Base-by-base conservation (phyloP, 2,329 filamentous ascomycete species). In the Nigrospora oryzae region DNA sequence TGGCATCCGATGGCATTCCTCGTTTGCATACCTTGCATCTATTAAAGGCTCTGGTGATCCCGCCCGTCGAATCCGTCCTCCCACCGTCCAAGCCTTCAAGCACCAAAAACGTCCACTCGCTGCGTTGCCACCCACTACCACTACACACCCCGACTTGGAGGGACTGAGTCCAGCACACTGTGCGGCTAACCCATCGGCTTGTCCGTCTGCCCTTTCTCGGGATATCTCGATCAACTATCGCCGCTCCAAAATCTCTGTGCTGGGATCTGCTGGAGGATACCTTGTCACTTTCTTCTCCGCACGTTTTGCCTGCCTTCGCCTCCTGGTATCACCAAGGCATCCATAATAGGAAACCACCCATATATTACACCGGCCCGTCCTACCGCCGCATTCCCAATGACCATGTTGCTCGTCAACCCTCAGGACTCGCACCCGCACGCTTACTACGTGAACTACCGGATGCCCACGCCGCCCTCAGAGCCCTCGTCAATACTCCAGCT, bases 361-460 rank as follows among this genome's bases (percentile, higher is more conserved):
- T 33, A 17, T 38, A 19, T 31, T 36, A 14, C 23, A 41, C 28
- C 28, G 32, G 4, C 38, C n/a, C 23, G 23, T 15, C 23, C 6
- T 35, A 17, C 34, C 23, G 12, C 19, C 11, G 37, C 23, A 33
- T 46, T 40, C 42, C 39, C 35, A 46, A 51, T 51, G 49, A 51
- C 49, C 36, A 50, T 46, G 46, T 41, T 50, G 44, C 44, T 47
- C 34, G 48, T 48, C 41, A 50, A 47, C 36, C 43, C 44, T 38
- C 40, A 45, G 30, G 42, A 48, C n/a, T 38, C 42, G 28, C 39
- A 48, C 40, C 41, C 47, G 42, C 42, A 50, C 46, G n/a, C 41
- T 17, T 48, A 47, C 38, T 40, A 44, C 42, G 28, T 45, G 36
- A 35, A 44, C 42, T 42, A 46, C 42, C 42, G 36, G 28, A 44